phyloP scores from a whole-genome alignment of 495 filamentous ascomycete species.

The Usnea hakonensis region DNA sequence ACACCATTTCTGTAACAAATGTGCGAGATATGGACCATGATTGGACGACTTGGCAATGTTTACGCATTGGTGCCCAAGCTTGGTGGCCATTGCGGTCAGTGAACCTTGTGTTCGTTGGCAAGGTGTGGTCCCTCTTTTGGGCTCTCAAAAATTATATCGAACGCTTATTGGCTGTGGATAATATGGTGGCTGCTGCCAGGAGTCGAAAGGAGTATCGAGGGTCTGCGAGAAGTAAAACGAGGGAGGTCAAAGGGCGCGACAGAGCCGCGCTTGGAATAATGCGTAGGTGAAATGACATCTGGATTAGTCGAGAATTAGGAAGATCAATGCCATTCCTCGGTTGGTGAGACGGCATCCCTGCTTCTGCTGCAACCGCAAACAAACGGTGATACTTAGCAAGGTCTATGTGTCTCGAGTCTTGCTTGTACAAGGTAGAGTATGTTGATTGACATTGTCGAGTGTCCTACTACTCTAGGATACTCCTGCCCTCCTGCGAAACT shows the following conservation, averaged over 20 bases:
- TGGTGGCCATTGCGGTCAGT: background rate
- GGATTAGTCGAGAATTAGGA: background rate
- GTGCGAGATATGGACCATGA: background rate
- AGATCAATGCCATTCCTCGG: no score
- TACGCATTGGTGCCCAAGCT: background rate
- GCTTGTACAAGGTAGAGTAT: no score
- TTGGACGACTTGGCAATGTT: background rate
- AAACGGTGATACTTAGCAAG: background rate
- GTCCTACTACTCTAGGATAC: no score
- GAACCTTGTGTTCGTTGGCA: background rate
- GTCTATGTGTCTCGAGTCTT: no score
- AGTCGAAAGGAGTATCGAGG: background rate
- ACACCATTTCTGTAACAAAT: background rate
- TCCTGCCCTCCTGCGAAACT: no score
- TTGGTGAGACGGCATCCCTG: background rate
- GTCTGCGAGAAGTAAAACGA: background rate
- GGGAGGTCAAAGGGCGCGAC: background rate
- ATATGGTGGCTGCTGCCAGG: background rate
- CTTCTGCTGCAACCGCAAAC: background rate
- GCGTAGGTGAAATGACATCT: background rate
- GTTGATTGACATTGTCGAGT: no score
- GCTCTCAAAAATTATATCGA: background rate
- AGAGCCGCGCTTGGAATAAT: constrained; percentile 1
- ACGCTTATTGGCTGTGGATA: background rate
- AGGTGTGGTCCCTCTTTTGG: background rate